These are phyloP conservation scores for Crassisporium funariophilum DNA, from an alignment of 768 basidiomycete species.

Conservation along the genomic window DNA sequence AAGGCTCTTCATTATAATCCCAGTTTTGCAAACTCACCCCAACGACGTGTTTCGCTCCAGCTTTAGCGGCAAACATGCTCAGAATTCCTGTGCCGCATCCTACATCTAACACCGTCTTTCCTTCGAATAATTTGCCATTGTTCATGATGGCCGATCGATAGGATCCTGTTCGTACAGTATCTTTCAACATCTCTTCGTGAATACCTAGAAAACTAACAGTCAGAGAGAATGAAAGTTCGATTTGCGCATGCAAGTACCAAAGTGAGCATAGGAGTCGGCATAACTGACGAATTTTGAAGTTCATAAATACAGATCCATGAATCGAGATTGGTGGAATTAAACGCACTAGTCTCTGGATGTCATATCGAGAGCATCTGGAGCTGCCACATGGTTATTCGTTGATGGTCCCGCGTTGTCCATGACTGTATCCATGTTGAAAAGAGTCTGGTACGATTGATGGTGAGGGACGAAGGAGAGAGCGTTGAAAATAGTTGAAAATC, in stretches of 20 bases:
- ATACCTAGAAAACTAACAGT: slow-evolving; percentile 59
- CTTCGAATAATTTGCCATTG: slow-evolving; percentile 94
- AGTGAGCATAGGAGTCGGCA: slow-evolving; percentile 95
- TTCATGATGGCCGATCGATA: slow-evolving; percentile 95
- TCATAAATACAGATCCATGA: slow-evolving; percentile 24
- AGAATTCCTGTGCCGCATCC: slow-evolving; percentile 98
- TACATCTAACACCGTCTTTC: slow-evolving; percentile 95
- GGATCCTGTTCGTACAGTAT: slow-evolving; percentile 90
- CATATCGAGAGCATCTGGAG: slow-evolving; percentile 51
- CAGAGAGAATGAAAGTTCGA: neutral
- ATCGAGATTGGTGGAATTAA: slow-evolving; percentile 30
- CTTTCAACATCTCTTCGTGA: slow-evolving; percentile 99
- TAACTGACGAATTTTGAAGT: slow-evolving; percentile 57
- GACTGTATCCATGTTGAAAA: slow-evolving; percentile 17
- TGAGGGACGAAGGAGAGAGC: too few species aligned
- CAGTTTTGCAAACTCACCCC: slow-evolving; percentile 56
- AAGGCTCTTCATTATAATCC: slow-evolving; percentile 12
- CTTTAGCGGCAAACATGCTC: slow-evolving; percentile 97
- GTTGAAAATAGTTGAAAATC: slow-evolving; percentile 1
- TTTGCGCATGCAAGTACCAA: slow-evolving; percentile 54
- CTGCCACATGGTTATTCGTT: slow-evolving; percentile 21
- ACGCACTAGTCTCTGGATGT: slow-evolving; percentile 88
- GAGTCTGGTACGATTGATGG: slow-evolving; percentile 14
- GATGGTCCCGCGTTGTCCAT: slow-evolving; percentile 32
- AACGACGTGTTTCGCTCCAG: slow-evolving; percentile 91